Evolutionary conservation across 2,329 filamentous ascomycete genomes (phyloP).

Genomic region (Phialophora macrospora): DNA sequence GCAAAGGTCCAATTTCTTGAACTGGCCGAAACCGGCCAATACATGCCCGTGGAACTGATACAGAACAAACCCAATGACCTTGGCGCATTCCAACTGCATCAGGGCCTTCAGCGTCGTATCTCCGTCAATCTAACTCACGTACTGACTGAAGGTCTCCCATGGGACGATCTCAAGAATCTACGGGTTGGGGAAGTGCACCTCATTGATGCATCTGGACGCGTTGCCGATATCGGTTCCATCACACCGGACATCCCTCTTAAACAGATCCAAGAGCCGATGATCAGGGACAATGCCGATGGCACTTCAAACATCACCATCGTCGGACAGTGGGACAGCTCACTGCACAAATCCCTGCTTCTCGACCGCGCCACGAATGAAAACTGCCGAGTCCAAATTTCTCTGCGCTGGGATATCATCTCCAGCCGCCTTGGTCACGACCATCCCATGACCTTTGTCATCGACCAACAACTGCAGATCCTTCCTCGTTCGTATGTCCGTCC

Average conservation of each 20-base stretch:
- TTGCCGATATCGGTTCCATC: constrained; percentile 74
- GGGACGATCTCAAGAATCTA: constrained; percentile 79
- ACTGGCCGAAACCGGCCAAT: constrained; percentile 86
- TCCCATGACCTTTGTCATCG: constrained; percentile 83
- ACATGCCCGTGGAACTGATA: constrained; percentile 88
- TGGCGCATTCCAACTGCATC: constrained; percentile 94
- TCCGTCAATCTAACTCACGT: constrained; percentile 88
- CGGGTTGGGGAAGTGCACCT: constrained; percentile 81
- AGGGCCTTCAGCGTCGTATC: constrained; percentile 87
- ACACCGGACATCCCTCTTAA: constrained; percentile 77
- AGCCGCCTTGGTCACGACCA: constrained; percentile 72
- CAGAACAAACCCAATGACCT: constrained; percentile 81
- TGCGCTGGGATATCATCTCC: constrained; percentile 85
- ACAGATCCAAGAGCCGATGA: constrained; percentile 74
- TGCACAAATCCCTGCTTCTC: constrained; percentile 89
- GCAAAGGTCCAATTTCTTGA: constrained; percentile 87
- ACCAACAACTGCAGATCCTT: constrained; percentile 80
- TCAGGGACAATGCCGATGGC: constrained; percentile 86
- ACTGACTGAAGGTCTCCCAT: constrained; percentile 84
- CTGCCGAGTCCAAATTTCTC: constrained; percentile 83
- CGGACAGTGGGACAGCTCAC: constrained; percentile 96
- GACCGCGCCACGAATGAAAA: constrained; percentile 92
- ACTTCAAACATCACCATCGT: constrained; percentile 83
- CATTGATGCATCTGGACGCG: constrained; percentile 82
- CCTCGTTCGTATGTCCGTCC: constrained; percentile 83